Evolutionary conservation across 2,329 filamentous ascomycete genomes (phyloP), one percentile per base, ranked within the genome.

Genomic region (Mariannaea elegans): DNA sequence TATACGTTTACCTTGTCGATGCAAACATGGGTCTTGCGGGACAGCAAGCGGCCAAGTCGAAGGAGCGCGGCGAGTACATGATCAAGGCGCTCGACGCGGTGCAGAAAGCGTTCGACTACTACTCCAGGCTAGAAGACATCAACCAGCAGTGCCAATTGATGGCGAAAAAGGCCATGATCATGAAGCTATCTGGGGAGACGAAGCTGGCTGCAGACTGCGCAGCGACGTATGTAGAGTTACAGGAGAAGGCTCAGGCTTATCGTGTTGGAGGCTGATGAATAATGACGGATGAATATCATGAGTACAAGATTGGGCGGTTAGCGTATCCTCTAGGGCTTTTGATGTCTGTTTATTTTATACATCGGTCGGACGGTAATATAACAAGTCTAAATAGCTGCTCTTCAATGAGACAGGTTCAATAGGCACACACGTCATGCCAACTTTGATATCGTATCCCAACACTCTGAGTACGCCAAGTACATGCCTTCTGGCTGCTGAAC

Each of bases 111-210:
- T 87, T 88, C 65, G 78, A 80, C 29, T 84, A 88, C 62, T 96
- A 86, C 72, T 85, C 87, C 39, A 82, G 81, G 45, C 80, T 92
- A 13, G 87, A 91, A 71, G 91, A 78, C 18, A 77, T 88, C 13
- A 77, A 80, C n/a, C 87, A 87, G 53, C 89, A 92, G 76, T 89
- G 91, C 70, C 90, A 93, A 75, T 88, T 91, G 81, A 84, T 94
- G 78, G 89, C 90, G 18, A 95, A 95, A 81, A 94, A 92, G 76
- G 90, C 91, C 3, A 88, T 88, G 49, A 84, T 96, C 49, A 90
- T 92, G 81, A 87, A 89, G 73, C 78, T 90, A 45, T 82, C 85
- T 7, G 91, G 89, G 1, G 90, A 93, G 66, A 75, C 81, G 65
- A 81, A 80, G 16, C 68, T 88, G 62, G 87, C 89, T 1, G 89